Percentiles rank a stretch among this genome's conserved stretches.
Conservation (phyloP, 139 green algal species). For the Trebouxia sp. region DNA sequence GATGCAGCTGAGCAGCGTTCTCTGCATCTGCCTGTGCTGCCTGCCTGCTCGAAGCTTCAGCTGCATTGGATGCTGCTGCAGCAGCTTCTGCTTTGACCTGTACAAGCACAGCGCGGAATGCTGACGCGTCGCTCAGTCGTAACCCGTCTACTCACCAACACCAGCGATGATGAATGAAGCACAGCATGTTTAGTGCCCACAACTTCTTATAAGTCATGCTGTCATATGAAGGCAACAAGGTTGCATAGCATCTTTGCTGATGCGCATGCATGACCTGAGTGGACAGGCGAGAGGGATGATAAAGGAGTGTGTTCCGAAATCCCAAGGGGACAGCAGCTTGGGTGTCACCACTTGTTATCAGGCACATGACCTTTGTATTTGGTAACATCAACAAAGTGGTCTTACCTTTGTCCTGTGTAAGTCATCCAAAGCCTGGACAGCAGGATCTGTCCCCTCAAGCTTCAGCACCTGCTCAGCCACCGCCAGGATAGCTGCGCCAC, state of each 20-base stretch:
- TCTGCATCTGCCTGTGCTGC: background rate
- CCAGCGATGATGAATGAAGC: too few species aligned
- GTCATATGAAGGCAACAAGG: too few species aligned
- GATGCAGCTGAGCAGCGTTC: conserved; percentile 24
- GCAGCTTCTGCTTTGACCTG: background rate
- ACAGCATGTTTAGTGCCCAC: too few species aligned
- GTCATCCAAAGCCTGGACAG: background rate
- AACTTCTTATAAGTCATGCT: too few species aligned
- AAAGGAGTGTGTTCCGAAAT: too few species aligned
- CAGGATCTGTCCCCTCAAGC: background rate
- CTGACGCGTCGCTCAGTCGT: too few species aligned
- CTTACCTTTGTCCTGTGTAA: conserved; percentile 10
- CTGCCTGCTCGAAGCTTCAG: background rate
- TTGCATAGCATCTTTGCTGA: too few species aligned
- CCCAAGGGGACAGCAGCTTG: too few species aligned
- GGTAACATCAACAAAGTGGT: too few species aligned
- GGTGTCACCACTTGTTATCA: background rate
- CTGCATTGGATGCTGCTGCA: conserved; percentile 1
- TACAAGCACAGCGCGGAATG: background rate
- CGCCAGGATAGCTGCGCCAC: background rate
- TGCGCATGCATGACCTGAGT: too few species aligned
- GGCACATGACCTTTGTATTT: background rate
- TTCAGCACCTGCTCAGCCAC: conserved; percentile 1
- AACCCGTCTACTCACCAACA: too few species aligned
- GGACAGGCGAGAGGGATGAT: too few species aligned